A percentile compares a stretch with the other conserved stretches of the same genome.
These are phyloP conservation scores for Discostella stelligeroides DNA, from an alignment of 108 stramenopile species.

Conservation along the genomic window DNA sequence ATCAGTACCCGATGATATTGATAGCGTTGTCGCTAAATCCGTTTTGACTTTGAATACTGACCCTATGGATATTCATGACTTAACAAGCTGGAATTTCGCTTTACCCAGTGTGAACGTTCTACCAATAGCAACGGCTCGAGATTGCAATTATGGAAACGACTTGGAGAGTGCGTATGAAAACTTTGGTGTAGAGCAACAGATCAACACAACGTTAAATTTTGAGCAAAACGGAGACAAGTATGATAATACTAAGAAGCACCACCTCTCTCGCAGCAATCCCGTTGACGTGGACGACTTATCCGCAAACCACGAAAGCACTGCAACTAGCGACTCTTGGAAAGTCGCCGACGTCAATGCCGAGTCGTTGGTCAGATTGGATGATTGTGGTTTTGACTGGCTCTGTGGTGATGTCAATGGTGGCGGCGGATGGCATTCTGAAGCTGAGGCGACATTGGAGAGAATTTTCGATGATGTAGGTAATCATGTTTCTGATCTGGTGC, in stretches of 20 bases:
- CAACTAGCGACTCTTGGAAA: no score
- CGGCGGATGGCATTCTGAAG: not conserved
- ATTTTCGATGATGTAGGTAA: not conserved
- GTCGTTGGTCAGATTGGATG: not conserved
- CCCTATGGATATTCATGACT: not conserved
- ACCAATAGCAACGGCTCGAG: not conserved
- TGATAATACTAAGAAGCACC: not conserved
- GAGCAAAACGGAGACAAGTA: not conserved
- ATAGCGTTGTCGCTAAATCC: not conserved
- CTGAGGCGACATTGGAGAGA: no score
- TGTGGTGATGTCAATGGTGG: not conserved
- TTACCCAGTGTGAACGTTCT: not conserved
- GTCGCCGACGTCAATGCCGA: not conserved
- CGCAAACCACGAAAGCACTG: not conserved
- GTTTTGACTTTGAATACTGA: not conserved
- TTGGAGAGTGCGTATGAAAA: not conserved
- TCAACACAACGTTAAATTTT: not conserved
- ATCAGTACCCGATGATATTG: not conserved
- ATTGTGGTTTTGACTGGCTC: not conserved
- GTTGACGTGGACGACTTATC: conserved; percentile 1
- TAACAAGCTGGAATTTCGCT: not conserved
- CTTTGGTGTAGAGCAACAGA: not conserved
- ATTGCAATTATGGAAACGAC: not conserved
- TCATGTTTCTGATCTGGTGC: not conserved
- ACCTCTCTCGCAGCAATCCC: not conserved